phyloP scores from a whole-genome alignment of 2,329 filamentous ascomycete genomes.

The Pyricularia sp. region DNA sequence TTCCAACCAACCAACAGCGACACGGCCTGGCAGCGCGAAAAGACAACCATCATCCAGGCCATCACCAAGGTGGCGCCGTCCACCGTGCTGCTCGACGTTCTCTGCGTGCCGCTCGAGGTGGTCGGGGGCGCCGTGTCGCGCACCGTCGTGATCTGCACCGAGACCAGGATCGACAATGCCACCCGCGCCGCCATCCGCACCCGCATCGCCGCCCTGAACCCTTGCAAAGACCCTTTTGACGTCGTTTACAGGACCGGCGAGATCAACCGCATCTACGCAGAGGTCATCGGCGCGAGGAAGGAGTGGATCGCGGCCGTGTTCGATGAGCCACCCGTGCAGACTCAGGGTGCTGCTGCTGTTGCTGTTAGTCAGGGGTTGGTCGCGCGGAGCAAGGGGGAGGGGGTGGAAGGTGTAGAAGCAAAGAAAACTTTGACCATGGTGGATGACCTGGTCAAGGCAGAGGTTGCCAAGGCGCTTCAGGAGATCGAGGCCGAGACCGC shows the following conservation, averaged over 20 bases:
- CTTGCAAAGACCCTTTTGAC: neutral
- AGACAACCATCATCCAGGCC: neutral
- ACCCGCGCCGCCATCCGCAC: neutral
- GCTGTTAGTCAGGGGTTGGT: neutral
- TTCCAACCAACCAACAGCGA: neutral
- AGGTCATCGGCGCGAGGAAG: slow-evolving; percentile 2
- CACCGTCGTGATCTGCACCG: slow-evolving; percentile 1
- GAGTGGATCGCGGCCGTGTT: neutral
- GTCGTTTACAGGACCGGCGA: slow-evolving; percentile 2
- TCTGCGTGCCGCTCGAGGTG: neutral
- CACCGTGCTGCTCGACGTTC: neutral
- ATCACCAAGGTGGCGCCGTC: neutral
- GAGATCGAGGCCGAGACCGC: neutral
- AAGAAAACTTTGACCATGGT: neutral
- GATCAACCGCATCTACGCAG: slow-evolving; percentile 1
- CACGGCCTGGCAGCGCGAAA: neutral
- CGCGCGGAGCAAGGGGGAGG: neutral
- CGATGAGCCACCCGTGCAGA: too few relatives aligned
- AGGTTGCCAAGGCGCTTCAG: neutral
- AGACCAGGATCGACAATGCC: neutral
- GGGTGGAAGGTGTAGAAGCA: neutral
- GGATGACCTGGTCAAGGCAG: neutral
- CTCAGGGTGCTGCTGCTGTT: neutral
- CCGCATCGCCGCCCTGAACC: neutral
- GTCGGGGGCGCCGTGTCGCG: neutral